A percentile compares a stretch with the other conserved stretches of the same genome.
Evolutionary conservation across 352 stramenopile species (phyloP).

Genomic region (Phytopythium boreale): DNA sequence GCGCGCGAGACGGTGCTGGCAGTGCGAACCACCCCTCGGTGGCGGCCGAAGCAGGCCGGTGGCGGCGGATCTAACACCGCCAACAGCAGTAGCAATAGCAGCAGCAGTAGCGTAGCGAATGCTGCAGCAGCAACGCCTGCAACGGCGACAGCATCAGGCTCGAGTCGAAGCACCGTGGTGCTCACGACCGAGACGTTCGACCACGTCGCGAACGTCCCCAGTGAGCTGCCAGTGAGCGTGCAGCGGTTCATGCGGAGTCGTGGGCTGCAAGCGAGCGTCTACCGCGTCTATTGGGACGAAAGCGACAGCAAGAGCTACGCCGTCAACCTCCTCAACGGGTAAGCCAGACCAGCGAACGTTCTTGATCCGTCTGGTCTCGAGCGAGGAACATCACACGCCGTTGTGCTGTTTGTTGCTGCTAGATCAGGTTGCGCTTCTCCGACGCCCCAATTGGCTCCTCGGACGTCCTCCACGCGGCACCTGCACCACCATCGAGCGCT

Average conservation of each 20-base stretch:
- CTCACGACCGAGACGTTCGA: constrained; percentile 59
- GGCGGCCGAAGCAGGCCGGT: constrained; percentile 11
- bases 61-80: neutral
- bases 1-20: constrained; percentile 38
- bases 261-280: constrained; percentile 62
- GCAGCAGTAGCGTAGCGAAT: constrained; percentile 10
- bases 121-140: neutral
- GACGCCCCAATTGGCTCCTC: constrained; percentile 10
- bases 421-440: constrained; percentile 34
- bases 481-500: neutral
- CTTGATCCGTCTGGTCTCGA: neutral
- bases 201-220: constrained; percentile 45
- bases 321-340: constrained; percentile 77
- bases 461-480: constrained; percentile 3
- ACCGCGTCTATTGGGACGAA: constrained; percentile 60
- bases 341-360: constrained; percentile 8
- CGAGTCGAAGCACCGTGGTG: constrained; percentile 48
- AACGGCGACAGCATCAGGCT: constrained; percentile 2
- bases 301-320: constrained; percentile 56
- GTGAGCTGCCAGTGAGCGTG: constrained; percentile 54
- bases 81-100: constrained; percentile 22
- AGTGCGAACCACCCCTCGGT: constrained; percentile 52
- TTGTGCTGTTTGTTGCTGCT: constrained; percentile 10
- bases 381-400: neutral
- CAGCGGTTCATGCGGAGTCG: constrained; percentile 76